Percentiles rank a stretch among this genome's conserved stretches.
Evolutionary conservation across 2,329 filamentous ascomycete species (phyloP).

Genomic region (Pestalotiopsis sp.): DNA sequence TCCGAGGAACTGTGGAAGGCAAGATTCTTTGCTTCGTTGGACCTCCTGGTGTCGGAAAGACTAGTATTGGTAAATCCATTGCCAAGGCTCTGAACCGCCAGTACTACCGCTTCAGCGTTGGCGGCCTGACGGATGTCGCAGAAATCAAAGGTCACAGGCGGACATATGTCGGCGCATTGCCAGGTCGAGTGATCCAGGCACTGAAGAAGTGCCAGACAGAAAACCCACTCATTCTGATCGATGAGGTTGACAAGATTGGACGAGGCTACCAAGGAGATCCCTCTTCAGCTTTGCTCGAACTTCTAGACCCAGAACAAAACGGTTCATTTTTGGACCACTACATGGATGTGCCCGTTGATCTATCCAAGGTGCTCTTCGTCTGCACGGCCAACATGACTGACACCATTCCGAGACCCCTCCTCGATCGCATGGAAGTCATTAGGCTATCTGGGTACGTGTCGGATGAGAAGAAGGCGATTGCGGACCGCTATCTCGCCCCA

Average conservation of each 20-base stretch:
- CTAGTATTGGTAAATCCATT: conserved; percentile 97
- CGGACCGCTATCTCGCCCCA: conserved; percentile 87
- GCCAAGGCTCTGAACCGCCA: conserved; percentile 90
- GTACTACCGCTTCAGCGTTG: conserved; percentile 98
- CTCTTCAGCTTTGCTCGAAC: conserved; percentile 86
- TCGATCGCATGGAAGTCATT: conserved; percentile 98
- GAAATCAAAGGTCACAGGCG: conserved; percentile 98
- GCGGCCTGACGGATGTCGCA: conserved; percentile 93
- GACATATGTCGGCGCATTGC: conserved; percentile 94
- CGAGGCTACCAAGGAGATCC: conserved; percentile 96
- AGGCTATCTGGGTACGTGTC: conserved; percentile 94
- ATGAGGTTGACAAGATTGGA: conserved; percentile 98
- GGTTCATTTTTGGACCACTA: conserved; percentile 97
- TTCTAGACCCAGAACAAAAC: conserved; percentile 97
- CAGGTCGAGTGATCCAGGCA: conserved; percentile 95
- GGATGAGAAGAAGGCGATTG: conserved; percentile 99
- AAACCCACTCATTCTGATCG: conserved; percentile 93
- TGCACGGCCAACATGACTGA: conserved; percentile 99
- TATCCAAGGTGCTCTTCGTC: conserved; percentile 97
- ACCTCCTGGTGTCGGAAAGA: conserved; percentile 96
- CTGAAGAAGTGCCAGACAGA: conserved; percentile 99
- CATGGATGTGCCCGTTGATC: conserved; percentile 95
- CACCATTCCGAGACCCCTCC: conserved; percentile 88
- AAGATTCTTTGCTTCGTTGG: conserved; percentile 98
- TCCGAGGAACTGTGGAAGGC: conserved; percentile 94